A percentile compares a stretch with the other conserved stretches of the same genome.
These are phyloP conservation scores for Candida anglica DNA, from an alignment of 805 yeast genomes.

Conservation along the genomic window DNA sequence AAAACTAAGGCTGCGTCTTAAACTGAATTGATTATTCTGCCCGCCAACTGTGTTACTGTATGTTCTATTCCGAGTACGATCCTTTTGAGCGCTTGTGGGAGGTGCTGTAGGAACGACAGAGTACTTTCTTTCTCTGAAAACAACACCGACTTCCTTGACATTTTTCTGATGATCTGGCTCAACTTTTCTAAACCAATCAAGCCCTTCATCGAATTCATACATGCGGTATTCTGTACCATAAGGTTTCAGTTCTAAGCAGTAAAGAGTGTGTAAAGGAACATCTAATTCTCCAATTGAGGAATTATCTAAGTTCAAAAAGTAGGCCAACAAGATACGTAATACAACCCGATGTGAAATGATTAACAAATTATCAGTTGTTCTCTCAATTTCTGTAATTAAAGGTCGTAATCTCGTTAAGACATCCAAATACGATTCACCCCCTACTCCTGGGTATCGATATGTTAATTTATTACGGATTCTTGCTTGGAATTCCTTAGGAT, in stretches of 20 bases:
- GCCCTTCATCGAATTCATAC: slow-evolving; percentile 77
- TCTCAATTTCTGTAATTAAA: slow-evolving; percentile 85
- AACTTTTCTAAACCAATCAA: slow-evolving; percentile 75
- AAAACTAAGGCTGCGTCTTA: slow-evolving; percentile 21
- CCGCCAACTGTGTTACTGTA: slow-evolving; percentile 3
- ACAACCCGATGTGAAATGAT: slow-evolving; percentile 89
- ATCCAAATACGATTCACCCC: slow-evolving; percentile 94
- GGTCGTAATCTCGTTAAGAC: slow-evolving; percentile 89
- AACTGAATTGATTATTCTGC: slow-evolving; percentile 15
- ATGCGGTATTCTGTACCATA: slow-evolving; percentile 93
- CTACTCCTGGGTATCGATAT: slow-evolving; percentile 94
- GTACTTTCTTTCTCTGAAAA: slow-evolving; percentile 63
- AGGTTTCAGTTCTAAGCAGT: slow-evolving; percentile 87
- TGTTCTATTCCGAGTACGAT: slow-evolving; percentile 1
- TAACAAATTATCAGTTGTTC: slow-evolving; percentile 83
- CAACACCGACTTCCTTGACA: slow-evolving; percentile 68
- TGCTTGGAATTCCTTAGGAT: slow-evolving; percentile 77
- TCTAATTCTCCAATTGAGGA: slow-evolving; percentile 85
- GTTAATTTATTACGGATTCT: slow-evolving; percentile 74
- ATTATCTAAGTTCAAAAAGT: slow-evolving; percentile 77
- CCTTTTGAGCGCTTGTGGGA: slow-evolving; percentile 19
- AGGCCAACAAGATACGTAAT: slow-evolving; percentile 80
- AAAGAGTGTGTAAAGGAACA: slow-evolving; percentile 88
- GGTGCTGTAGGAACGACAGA: slow-evolving; percentile 80
- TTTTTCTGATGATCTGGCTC: slow-evolving; percentile 53